Evolutionary conservation across 1,139 yeast species (phyloP), one percentile per base, ranked within the genome.

Genomic region (Ogataea hybrid): DNA sequence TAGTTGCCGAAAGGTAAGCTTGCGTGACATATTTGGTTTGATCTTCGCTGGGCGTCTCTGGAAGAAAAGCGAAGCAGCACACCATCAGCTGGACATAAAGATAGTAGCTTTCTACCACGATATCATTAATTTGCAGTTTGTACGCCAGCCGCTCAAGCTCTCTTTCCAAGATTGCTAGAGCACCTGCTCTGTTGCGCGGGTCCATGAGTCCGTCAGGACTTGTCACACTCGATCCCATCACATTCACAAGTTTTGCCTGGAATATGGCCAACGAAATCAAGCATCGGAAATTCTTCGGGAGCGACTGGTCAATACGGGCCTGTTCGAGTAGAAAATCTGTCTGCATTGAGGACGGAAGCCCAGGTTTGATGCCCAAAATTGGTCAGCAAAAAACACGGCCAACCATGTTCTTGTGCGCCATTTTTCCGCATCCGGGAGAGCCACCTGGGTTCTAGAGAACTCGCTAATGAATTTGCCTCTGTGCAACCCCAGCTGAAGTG

Each of bases 341-440:
- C 27, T 88, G 84, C 50, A 87, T 77, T 9, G 88, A 81, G 1
- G 96, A 92, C 1, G 97, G 97, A 39, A 90, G 68, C 97, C 97
- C 42, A 89, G 67, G 32, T 82, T 79, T 12, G 95, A 85, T 11
- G 95, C 84, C 95, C 96, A 87, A 57, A 89, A 85, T 53, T 88
- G 95, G 59, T 89, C 96, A 44, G 87, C 75, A 58, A 89, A 84
- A 61, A 86, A 90, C 3, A 87, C 83, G 0, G 94, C 89, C 27
- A 88, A 68, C 97, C 97, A 90, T 1, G 96, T 80, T 51, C 96
- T 71, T 1, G 97, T 88, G 61, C 97, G 74, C 97, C 97, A 90
- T 59, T 82, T 82, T 53, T 88, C 96, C 4, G 96, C 92, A 63
- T 89, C 89, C 0, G 95, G 94, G 59, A 89, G 70, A 31, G 87